These are phyloP conservation scores for Centaurea solstitialis DNA, from an alignment of 129 eudicot genomes.

Conservation along the genomic window DNA sequence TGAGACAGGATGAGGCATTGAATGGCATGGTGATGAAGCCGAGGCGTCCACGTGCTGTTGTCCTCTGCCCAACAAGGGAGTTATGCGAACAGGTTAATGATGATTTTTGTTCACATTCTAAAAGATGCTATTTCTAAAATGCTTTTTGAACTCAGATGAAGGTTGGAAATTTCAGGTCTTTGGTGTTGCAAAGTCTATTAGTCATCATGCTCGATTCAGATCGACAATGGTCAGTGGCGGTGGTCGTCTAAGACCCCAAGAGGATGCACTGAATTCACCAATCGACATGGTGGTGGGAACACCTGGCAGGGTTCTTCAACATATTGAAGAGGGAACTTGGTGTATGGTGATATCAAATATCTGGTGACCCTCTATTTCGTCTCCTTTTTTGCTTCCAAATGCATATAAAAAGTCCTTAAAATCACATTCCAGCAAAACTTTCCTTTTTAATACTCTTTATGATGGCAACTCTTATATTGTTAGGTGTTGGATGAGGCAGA, in stretches of 20 bases:
- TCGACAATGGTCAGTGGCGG: constrained; percentile 98
- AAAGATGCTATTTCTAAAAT: neutral
- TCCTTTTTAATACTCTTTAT: neutral
- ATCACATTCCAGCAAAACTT: neutral
- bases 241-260: constrained; percentile 88
- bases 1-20: constrained; percentile 68
- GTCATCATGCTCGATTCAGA: constrained; percentile 96
- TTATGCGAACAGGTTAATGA: constrained; percentile 82
- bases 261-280: constrained; percentile 79
- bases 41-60: constrained; percentile 87
- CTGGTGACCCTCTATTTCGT: constrained; percentile 46
- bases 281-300: constrained; percentile 96
- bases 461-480: constrained; percentile 22
- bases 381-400: neutral
- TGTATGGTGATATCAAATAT: constrained; percentile 91
- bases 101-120: neutral
- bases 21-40: constrained; percentile 92
- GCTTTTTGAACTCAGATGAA: neutral
- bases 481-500: constrained; percentile 99
- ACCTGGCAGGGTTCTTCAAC: constrained; percentile 96
- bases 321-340: constrained; percentile 93
- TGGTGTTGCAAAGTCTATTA: constrained; percentile 81
- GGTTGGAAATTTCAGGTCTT: constrained; percentile 64
- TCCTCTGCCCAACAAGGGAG: constrained; percentile 94
- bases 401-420: constrained; percentile 8